Conservation (phyloP, 2,329 filamentous ascomycete genomes). For the Talaromyces sp. region DNA sequence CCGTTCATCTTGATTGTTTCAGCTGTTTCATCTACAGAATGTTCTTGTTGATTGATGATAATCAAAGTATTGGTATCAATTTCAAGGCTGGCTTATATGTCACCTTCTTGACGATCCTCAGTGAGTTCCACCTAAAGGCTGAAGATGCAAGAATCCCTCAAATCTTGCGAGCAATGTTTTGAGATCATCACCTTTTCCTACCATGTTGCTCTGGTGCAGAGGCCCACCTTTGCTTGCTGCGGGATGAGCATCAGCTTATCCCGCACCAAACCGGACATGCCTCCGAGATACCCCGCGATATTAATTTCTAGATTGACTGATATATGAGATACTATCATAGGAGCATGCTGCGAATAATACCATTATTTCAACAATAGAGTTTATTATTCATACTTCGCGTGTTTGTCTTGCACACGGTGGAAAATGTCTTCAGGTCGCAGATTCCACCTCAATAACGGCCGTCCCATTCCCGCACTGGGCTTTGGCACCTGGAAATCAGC, state of each 20-base stretch:
- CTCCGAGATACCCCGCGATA: background rate
- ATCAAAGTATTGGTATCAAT: background rate
- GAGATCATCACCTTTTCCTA: background rate
- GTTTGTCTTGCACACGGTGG: slow-evolving; percentile 10
- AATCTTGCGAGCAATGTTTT: background rate
- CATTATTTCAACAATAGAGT: background rate
- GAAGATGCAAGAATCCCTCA: background rate
- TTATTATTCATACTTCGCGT: slow-evolving; percentile 18
- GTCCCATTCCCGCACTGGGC: slow-evolving; percentile 13
- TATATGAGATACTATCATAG: background rate
- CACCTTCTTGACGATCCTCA: background rate
- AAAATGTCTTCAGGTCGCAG: background rate
- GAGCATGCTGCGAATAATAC: background rate
- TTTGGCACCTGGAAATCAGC: slow-evolving; percentile 37
- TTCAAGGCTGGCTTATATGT: background rate
- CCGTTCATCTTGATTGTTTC: background rate
- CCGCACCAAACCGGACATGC: background rate
- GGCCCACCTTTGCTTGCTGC: background rate
- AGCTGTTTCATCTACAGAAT: background rate
- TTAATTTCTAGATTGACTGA: background rate
- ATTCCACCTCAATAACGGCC: background rate
- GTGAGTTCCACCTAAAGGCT: background rate
- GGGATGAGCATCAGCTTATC: background rate
- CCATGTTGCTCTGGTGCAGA: background rate
- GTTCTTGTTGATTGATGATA: background rate